Evolutionary conservation across 23 red algal genomes (phyloP), one percentile per base, ranked within the genome.

Genomic region (Agarophyton chilense): DNA sequence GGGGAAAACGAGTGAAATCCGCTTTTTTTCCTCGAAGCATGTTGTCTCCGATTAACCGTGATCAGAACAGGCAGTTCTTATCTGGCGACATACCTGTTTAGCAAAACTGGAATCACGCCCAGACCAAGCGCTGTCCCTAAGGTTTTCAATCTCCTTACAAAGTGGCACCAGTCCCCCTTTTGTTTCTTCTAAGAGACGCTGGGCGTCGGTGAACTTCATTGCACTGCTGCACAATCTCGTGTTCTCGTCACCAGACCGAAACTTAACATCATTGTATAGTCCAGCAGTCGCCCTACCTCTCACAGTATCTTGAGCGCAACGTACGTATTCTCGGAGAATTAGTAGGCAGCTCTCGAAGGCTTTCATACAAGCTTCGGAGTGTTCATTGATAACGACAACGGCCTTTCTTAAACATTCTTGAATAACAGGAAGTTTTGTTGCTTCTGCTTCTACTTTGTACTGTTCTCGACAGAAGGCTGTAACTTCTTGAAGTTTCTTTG

Each of bases 351-450:
- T 75, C 50, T 91, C 88, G 19, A 91, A 79, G 35, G 77, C 55
- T 36, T 61, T 75, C 14, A 91, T 58, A 39, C 88, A 91, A 21
- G 32, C 75, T 10, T 81, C 75, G 8, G 76, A 52, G 52, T 91
- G 88, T 40, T 82, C 62, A 26, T 58, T 51, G 24, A 76, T 13
- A 5, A 24, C 22, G 1, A 26, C 41, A 36, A 58, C 45, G 11
- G 88, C 56, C 60, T 91, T 76, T 82, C 47, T 81, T 32, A 91
- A 65, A 32, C 88, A 91, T 0, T 82, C 88, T 18, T 79, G 45
- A 4, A 76, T 75, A 41, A 56, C 52, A 7, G 39, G 22, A 22
- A 46, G 72, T 19, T 70, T 82, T 2, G 47, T 54, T 22, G 49
- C 25, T 41, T 81, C 76, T 24, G 60, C 76, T 8, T 82, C 88